Conservation (phyloP, 2,329 filamentous ascomycete species). For the Aspergillus eucalypticola region DNA sequence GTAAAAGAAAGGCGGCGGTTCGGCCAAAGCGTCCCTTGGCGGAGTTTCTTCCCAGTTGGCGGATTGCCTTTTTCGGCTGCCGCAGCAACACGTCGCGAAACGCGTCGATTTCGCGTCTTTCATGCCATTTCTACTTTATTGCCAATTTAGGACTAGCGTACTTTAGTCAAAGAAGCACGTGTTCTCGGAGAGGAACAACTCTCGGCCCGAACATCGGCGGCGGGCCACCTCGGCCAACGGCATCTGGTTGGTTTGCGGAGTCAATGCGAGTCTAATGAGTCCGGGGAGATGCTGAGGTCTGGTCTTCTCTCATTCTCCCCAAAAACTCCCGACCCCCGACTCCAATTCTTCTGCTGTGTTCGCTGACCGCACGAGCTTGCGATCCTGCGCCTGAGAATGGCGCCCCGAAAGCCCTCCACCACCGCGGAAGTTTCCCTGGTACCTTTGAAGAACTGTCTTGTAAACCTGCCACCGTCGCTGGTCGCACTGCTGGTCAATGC, state of each 20-base stretch:
- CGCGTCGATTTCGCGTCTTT: constrained; percentile 29
- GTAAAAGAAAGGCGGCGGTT: constrained; percentile 14
- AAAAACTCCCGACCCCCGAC: constrained; percentile 14
- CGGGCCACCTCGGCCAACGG: constrained; percentile 26
- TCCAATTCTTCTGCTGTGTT: constrained; percentile 14
- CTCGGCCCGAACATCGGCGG: constrained; percentile 31
- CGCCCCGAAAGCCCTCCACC: constrained; percentile 57
- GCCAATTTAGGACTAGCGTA: constrained; percentile 13
- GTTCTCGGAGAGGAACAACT: constrained; percentile 35
- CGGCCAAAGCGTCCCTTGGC: background rate
- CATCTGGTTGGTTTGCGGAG: constrained; percentile 28
- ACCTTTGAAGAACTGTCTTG: constrained; percentile 89
- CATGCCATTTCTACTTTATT: constrained; percentile 18
- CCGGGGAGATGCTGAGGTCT: constrained; percentile 27
- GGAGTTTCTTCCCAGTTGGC: constrained; percentile 2
- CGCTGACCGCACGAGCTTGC: constrained; percentile 11
- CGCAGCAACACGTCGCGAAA: constrained; percentile 29
- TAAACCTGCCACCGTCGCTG: constrained; percentile 84
- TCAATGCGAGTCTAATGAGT: constrained; percentile 21
- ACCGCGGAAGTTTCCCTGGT: constrained; percentile 82
- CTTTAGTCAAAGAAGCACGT: constrained; percentile 12
- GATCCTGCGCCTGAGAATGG: constrained; percentile 36
- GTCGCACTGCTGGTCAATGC: constrained; percentile 83
- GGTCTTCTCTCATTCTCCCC: constrained; percentile 19
- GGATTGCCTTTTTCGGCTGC: constrained; percentile 14